Evolutionary conservation across 1,284 basidiomycete genomes (phyloP), one percentile per base, ranked within the genome.

Genomic region (Chalciporus sp.): DNA sequence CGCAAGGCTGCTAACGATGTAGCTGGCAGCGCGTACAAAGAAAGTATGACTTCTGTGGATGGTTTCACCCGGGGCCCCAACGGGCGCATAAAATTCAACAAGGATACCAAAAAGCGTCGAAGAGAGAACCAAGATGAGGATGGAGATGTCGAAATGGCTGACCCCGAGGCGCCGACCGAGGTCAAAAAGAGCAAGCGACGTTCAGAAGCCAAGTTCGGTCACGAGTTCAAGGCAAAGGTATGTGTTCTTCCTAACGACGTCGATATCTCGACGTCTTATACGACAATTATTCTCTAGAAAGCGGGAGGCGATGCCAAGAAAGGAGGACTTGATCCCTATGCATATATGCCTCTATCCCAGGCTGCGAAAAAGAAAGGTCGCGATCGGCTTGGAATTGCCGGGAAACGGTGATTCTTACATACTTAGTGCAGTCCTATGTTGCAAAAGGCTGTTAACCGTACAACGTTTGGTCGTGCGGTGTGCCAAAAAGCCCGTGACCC

Each of bases 51-150:
- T 10, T 90, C 91, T 6, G 85, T 86, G 27, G 96, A 98, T 67
- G 97, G 96, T 7, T 93, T 94, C 73, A 88, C 84, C 1, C 85
- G 94, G 29, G 92, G 92, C 33, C 79, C 86, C 1, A 86, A 86
- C 56, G 97, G 97, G 17, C 85, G 84, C 35, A 76, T 98, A 68
- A 96, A 94, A 74, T 97, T 98, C 76, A 94, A 98, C 77, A 98
- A 98, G 75, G 92, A 98, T 67, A 96, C 92, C 26, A 96, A 95
- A 74, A 92, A 94, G 66, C 82, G 90, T 53, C 74, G 94, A 56
- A 80, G 88, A 50, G 87, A 86, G 60, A 83, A 81, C 23, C 74
- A 68, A 23, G 79, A 78, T 27, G 82, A 78, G 39, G 91, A 93
- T 20, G 65, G 69, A 23, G 68, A 70, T 61, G 74, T 91, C 44